Conservation (phyloP, 2,329 filamentous ascomycete genomes). For the Ophiostoma sp. region DNA sequence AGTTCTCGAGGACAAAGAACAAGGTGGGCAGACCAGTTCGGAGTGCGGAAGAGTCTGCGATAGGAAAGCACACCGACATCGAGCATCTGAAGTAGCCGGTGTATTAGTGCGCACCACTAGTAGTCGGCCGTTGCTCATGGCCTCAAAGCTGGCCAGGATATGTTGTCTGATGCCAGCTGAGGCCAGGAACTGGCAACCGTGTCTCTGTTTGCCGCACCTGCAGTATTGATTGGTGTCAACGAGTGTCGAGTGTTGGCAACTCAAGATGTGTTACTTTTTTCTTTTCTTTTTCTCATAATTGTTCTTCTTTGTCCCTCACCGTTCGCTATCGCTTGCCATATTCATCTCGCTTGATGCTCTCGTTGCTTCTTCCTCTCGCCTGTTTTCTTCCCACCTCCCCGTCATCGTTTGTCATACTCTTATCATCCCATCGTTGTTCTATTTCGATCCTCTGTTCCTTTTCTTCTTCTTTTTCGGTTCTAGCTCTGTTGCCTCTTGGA, state of each 20-base stretch:
- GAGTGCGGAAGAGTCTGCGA: neutral
- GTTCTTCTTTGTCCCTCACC: neutral
- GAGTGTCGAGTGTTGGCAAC: neutral
- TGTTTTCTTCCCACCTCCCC: neutral
- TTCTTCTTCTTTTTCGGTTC: neutral
- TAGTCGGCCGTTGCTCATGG: neutral
- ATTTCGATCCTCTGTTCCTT: neutral
- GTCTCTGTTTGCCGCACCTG: neutral
- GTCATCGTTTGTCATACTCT: neutral
- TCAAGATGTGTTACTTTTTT: neutral
- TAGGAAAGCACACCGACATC: neutral
- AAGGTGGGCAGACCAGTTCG: neutral
- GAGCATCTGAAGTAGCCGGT: neutral
- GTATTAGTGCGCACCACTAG: neutral
- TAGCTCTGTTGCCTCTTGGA: neutral
- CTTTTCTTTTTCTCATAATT: neutral
- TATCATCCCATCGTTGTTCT: neutral
- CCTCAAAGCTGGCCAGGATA: neutral
- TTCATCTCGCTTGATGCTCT: neutral
- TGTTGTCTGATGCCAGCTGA: neutral
- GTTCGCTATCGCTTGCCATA: neutral
- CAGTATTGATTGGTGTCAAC: neutral
- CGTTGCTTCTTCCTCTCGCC: neutral
- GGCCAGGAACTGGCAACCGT: neutral
- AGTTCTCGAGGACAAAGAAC: slow-evolving; percentile 4